phyloP scores from a whole-genome alignment of 2,329 filamentous ascomycete genomes.

The Aspergillus sp. region DNA sequence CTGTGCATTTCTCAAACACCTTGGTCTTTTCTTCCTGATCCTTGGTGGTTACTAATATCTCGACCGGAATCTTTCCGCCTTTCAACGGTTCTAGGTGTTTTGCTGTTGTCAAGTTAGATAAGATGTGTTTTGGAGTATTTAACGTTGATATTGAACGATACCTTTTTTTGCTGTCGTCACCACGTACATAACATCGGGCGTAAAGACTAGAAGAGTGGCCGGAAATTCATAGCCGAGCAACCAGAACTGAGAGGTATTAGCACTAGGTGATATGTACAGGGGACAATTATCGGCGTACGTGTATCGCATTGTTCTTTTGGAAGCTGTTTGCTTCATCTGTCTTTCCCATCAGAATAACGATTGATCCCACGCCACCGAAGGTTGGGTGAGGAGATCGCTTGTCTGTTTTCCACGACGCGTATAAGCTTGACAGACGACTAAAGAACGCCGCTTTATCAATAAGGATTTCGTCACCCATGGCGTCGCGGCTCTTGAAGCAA shows the following conservation, averaged over 20 bases:
- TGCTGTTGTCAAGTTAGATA: conserved; percentile 53
- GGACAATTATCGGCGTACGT: conserved; percentile 59
- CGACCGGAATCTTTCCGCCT: conserved; percentile 86
- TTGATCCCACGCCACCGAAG: conserved; percentile 83
- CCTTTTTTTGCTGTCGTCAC: conserved; percentile 98
- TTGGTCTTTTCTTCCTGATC: conserved; percentile 89
- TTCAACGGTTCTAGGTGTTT: conserved; percentile 92
- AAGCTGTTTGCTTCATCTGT: conserved; percentile 84
- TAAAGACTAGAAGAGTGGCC: conserved; percentile 90
- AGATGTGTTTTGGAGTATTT: neutral
- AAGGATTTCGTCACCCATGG: conserved; percentile 78
- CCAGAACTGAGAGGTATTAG: conserved; percentile 71
- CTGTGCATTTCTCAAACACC: conserved; percentile 78
- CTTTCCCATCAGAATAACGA: conserved; percentile 92
- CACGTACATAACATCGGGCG: conserved; percentile 81
- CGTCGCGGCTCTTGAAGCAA: conserved; percentile 17
- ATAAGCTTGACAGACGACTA: conserved; percentile 83
- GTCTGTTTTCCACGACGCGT: conserved; percentile 93
- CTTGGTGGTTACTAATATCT: conserved; percentile 89
- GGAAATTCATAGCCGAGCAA: conserved; percentile 98
- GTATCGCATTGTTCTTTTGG: conserved; percentile 94
- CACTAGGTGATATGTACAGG: neutral
- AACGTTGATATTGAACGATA: conserved; percentile 38
- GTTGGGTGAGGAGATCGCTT: conserved; percentile 81
- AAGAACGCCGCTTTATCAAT: conserved; percentile 95